phyloP scores from a whole-genome alignment of 371 early-diverging fungal genomes.

The Fennellomyces sp. region DNA sequence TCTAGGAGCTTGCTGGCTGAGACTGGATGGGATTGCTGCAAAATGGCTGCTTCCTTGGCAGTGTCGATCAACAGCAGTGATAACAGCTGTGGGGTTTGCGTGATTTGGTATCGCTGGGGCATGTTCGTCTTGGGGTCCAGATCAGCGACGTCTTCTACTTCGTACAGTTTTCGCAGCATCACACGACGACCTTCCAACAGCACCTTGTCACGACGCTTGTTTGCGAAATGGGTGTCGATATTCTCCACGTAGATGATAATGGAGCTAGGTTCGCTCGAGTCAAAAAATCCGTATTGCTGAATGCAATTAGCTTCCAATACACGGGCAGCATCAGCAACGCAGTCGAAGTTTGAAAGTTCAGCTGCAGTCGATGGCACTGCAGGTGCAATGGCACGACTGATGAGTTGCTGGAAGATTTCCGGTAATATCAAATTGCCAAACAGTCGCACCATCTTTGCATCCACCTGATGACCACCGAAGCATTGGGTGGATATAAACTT shows the following conservation, averaged over 20 bases:
- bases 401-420: constrained; percentile 13
- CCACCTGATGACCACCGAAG: not conserved
- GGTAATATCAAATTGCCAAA: constrained; percentile 25
- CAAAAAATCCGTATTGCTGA: not conserved
- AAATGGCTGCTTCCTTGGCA: constrained; percentile 29
- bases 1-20: constrained; percentile 32
- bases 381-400: constrained; percentile 7
- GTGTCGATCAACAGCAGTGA: constrained; percentile 33
- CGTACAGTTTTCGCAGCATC: constrained; percentile 46
- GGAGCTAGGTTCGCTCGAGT: not conserved
- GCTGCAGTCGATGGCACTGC: constrained; percentile 16
- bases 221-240: constrained; percentile 42
- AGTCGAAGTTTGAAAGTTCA: constrained; percentile 12
- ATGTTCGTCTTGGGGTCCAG: not conserved
- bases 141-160: constrained; percentile 26
- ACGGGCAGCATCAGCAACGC: not conserved
- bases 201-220: constrained; percentile 31
- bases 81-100: constrained; percentile 45
- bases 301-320: constrained; percentile 16
- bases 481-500: constrained; percentile 4
- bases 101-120: constrained; percentile 28
- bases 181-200: constrained; percentile 38
- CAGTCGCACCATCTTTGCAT: not conserved
- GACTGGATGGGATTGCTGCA: constrained; percentile 33
- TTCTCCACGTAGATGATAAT: constrained; percentile 15